Conservation (phyloP, 2,329 filamentous ascomycete genomes). For the Xylariaceae sp. region DNA sequence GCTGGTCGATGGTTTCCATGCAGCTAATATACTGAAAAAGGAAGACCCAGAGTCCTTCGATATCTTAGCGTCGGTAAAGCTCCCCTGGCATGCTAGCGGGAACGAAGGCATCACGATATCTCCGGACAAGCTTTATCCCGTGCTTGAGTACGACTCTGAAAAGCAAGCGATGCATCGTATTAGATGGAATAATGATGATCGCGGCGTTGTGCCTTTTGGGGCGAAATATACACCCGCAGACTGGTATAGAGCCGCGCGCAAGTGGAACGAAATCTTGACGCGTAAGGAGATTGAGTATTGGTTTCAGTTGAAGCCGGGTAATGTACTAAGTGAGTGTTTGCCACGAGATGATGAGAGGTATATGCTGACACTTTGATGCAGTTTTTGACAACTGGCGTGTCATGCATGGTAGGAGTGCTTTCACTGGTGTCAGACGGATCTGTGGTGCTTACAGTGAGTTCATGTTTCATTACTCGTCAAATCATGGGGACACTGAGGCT, state of each 20-base stretch:
- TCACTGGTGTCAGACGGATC: conserved; percentile 79
- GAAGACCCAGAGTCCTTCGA: conserved; percentile 55
- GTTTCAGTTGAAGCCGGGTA: conserved; percentile 77
- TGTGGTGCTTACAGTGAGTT: conserved; percentile 85
- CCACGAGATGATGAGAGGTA: background rate
- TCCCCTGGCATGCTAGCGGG: conserved; percentile 84
- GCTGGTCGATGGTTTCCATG: conserved; percentile 82
- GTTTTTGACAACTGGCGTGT: conserved; percentile 98
- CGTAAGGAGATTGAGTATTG: conserved; percentile 66
- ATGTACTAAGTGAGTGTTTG: conserved; percentile 61
- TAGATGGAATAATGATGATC: conserved; percentile 91
- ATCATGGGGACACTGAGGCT: background rate
- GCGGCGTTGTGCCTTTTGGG: conserved; percentile 62
- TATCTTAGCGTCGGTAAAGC: conserved; percentile 49
- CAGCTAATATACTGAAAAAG: conserved; percentile 55
- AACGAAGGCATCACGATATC: conserved; percentile 80
- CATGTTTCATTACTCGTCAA: background rate
- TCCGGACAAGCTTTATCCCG: conserved; percentile 65
- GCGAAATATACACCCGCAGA: conserved; percentile 42
- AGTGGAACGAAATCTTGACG: conserved; percentile 68
- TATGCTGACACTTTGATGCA: conserved; percentile 29
- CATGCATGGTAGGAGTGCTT: conserved; percentile 78
- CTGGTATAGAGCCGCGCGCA: conserved; percentile 80
- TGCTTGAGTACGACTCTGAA: conserved; percentile 58
- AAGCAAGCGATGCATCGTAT: conserved; percentile 50